Evolutionary conservation across 306 rosid genomes (phyloP), one percentile per base, ranked within the genome.

Genomic region (Carpinus fangiana): DNA sequence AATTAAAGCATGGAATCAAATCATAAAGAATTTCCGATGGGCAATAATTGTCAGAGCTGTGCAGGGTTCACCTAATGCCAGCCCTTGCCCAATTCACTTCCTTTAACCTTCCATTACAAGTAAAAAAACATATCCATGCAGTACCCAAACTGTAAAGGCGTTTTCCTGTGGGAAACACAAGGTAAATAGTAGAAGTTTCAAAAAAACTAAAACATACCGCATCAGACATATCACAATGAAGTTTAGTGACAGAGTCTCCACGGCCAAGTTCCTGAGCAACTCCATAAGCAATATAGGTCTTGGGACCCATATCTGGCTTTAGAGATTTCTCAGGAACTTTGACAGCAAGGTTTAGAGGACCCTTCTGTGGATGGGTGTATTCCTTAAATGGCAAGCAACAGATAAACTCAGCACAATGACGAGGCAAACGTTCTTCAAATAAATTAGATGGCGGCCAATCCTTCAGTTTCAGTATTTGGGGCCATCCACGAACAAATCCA

Each of bases 221-320:
- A 88, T 94, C 97, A 48, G 93, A 94, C 97, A 94, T 94, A 69
- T 90, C 96, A 38, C 97, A 94, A 12, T 94, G 98, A 78, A 94
- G 96, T 81, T 94, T 92, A 70, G 98, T 94, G 23, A 93, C 96
- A 26, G 98, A 91, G 76, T 93, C 98, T 4, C 96, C 97, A 69
- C 97, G 91, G 21, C 97, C 96, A 83, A 94, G 93, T 87, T 94
- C 97, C 79, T 89, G 84, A 1, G 89, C 48, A 87, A 89, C 55
- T 67, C 97, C 97, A 69, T 90, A 94, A 34, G 98, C 96, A 87
- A 92, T 92, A 80, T 94, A 92, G n/a, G 97, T 90, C 87, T 94
- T 94, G 8, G 97, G 97, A 14, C 97, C 97, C 90, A 94, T 89
- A 74, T 92, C 97, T n/a, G 97, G 96, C 84, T 90, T 89, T 20